A percentile compares a stretch with the other conserved stretches of the same genome.
Conservation (phyloP, 371 early-diverging fungal genomes). For the Syncephalastrum sp. region DNA sequence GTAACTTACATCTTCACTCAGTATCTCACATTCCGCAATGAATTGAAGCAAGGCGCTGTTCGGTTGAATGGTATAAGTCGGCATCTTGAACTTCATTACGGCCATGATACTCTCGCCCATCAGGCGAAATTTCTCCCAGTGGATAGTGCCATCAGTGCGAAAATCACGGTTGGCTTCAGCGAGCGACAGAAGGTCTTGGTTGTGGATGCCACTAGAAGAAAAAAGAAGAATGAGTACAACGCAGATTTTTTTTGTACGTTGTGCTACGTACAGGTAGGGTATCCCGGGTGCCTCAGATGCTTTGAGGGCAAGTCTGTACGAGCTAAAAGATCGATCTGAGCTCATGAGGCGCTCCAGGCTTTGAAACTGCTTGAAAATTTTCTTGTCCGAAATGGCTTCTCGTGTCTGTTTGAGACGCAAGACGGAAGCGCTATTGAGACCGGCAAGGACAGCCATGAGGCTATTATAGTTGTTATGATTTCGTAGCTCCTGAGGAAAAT, state of each 20-base stretch:
- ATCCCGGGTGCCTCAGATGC: constrained; percentile 55
- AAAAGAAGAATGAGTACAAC: neutral
- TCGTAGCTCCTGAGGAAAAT: constrained; percentile 35
- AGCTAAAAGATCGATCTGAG: constrained; percentile 56
- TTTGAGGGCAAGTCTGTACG: constrained; percentile 62
- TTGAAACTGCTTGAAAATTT: constrained; percentile 53
- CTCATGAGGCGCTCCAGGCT: constrained; percentile 68
- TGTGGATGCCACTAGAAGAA: constrained; percentile 50
- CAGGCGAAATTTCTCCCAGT: constrained; percentile 63
- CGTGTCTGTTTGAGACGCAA: constrained; percentile 59
- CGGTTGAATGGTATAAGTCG: constrained; percentile 27
- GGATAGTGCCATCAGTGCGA: constrained; percentile 51
- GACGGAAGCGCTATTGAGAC: constrained; percentile 67
- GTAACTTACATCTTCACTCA: constrained; percentile 24
- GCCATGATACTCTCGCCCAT: constrained; percentile 57
- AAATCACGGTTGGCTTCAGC: constrained; percentile 63
- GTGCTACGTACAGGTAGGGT: constrained; percentile 52
- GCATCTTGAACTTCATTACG: constrained; percentile 47
- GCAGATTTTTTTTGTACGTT: neutral
- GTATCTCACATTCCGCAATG: constrained; percentile 22
- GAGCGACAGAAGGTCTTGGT: constrained; percentile 53
- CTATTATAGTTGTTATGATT: constrained; percentile 68
- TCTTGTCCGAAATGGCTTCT: constrained; percentile 46
- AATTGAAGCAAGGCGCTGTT: constrained; percentile 15
- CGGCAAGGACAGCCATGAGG: constrained; percentile 72